These are phyloP conservation scores for Zoysia japonica DNA, from an alignment of 176 grass and related monocot genomes.

Conservation along the genomic window DNA sequence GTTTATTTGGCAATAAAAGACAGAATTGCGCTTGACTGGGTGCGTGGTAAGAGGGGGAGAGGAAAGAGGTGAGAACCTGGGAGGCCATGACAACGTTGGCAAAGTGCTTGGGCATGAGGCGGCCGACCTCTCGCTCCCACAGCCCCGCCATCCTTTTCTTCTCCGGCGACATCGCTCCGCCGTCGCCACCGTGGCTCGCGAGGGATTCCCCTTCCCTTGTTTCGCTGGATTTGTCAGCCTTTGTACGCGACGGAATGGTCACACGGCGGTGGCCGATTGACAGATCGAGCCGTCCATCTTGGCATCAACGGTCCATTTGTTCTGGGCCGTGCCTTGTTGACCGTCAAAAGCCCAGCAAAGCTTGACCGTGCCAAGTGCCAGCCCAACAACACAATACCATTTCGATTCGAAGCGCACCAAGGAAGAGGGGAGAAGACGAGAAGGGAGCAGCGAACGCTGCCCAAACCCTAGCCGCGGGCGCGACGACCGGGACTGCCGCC, in stretches of 20 bases:
- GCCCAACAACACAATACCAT: not conserved
- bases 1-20: not conserved
- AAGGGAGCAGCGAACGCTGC: not conserved
- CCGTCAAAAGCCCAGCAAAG: not conserved
- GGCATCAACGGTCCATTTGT: not conserved
- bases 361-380: not conserved
- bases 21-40: not conserved
- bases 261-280: not conserved
- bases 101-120: constrained; percentile 46
- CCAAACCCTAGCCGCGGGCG: constrained; percentile 43
- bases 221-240: too few species aligned
- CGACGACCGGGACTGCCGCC: not conserved
- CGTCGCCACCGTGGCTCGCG: not conserved
- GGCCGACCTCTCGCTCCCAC: constrained; percentile 56
- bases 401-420: not conserved
- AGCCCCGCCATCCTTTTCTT: constrained; percentile 40
- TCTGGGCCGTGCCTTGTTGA: constrained; percentile 3
- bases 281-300: not conserved
- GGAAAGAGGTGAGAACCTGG: not conserved
- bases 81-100: constrained; percentile 45
- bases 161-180: constrained; percentile 35
- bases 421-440: not conserved
- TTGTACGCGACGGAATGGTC: not conserved
- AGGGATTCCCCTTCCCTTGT: constrained; percentile 4
- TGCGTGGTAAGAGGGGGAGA: not conserved